Percentiles rank a stretch among this genome's conserved stretches.
Evolutionary conservation across 345 rosid species (phyloP).

Genomic region (Crucihimalaya himalaica): DNA sequence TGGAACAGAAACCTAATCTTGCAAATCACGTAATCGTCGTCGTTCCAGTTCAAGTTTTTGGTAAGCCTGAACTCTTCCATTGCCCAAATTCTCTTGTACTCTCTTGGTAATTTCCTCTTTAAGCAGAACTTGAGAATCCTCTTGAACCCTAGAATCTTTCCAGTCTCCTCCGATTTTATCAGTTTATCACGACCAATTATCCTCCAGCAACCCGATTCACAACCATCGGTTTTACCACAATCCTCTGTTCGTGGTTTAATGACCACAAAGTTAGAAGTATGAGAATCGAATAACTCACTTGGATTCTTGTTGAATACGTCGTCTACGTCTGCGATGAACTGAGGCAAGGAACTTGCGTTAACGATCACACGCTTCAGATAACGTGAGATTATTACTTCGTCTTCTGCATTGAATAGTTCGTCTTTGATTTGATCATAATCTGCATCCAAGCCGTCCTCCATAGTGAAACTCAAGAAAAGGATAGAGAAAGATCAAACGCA

Average conservation of each 20-base stretch:
- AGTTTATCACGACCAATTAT: constrained; percentile 18
- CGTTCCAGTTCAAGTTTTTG: neutral
- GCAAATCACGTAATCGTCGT: constrained; percentile 17
- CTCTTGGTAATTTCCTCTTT: neutral
- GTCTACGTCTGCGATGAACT: no score
- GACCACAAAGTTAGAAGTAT: neutral
- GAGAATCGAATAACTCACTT: neutral
- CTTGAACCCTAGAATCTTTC: constrained; percentile 30
- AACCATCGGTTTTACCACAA: constrained; percentile 15
- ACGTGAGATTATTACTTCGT: constrained; percentile 5
- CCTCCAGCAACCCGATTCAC: constrained; percentile 15
- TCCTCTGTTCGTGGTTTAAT: neutral
- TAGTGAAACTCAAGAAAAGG: neutral
- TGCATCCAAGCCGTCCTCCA: no score
- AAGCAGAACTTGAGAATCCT: constrained; percentile 24
- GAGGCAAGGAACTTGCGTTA: no score
- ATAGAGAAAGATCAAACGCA: neutral
- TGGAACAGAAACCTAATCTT: constrained; percentile 11
- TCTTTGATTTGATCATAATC: no score
- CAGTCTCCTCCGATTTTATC: neutral
- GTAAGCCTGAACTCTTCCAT: constrained; percentile 16
- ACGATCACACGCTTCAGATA: no score
- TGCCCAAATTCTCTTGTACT: neutral
- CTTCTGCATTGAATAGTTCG: neutral
- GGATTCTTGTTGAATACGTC: constrained; percentile 27